Percentiles rank a stretch among this genome's conserved stretches.
Evolutionary conservation across 805 yeast genomes (phyloP).

Genomic region (Pichia phayaonensis): DNA sequence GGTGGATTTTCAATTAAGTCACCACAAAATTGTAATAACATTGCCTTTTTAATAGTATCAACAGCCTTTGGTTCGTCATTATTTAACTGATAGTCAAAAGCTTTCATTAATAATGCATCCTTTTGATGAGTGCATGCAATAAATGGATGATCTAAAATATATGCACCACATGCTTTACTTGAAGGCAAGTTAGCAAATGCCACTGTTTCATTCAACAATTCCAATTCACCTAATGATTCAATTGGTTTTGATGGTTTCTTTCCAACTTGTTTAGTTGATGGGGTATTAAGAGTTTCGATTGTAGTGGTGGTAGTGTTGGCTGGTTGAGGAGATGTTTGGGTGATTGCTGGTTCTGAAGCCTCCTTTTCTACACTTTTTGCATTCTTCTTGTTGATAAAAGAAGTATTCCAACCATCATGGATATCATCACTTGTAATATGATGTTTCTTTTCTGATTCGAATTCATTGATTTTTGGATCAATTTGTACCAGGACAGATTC

Average conservation of each 20-base stretch:
- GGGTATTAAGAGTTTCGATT: slow-evolving; percentile 8
- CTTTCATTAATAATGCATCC: slow-evolving; percentile 87
- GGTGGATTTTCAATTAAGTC: slow-evolving; percentile 19
- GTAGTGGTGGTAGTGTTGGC: neutral
- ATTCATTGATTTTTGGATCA: slow-evolving; percentile 53
- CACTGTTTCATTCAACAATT: slow-evolving; percentile 54
- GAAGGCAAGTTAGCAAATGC: slow-evolving; percentile 53
- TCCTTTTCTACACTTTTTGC: neutral
- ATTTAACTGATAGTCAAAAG: slow-evolving; percentile 74
- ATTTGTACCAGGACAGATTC: slow-evolving; percentile 58
- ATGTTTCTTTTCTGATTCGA: slow-evolving; percentile 60
- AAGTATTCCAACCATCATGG: slow-evolving; percentile 85
- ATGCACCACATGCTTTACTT: slow-evolving; percentile 42
- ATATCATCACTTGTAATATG: slow-evolving; percentile 88
- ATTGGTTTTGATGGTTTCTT: slow-evolving; percentile 27
- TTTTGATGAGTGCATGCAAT: slow-evolving; percentile 80
- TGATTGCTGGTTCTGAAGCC: neutral
- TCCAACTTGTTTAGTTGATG: slow-evolving; percentile 12
- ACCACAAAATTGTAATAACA: slow-evolving; percentile 58
- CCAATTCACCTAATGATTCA: slow-evolving; percentile 39
- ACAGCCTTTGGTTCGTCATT: slow-evolving; percentile 48
- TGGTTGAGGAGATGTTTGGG: neutral
- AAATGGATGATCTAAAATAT: slow-evolving; percentile 49
- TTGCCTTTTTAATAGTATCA: slow-evolving; percentile 71
- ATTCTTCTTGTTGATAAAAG: slow-evolving; percentile 57